These are phyloP conservation scores for Ensete ventricosum DNA, from an alignment of 176 grass and related monocot species.

Conservation along the genomic window DNA sequence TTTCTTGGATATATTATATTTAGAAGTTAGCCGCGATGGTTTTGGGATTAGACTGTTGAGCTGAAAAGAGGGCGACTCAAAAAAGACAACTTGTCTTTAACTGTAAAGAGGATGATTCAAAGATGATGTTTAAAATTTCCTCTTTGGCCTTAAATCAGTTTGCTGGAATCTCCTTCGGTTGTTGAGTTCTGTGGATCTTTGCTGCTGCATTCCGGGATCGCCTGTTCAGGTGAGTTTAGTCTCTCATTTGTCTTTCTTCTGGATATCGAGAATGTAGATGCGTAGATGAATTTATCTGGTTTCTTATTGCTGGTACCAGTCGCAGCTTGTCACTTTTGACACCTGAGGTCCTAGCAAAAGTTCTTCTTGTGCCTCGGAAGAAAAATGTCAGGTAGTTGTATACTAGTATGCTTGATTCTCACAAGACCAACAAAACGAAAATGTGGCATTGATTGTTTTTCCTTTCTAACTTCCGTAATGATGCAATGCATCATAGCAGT, in stretches of 20 bases:
- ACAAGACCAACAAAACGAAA: background rate
- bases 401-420: background rate
- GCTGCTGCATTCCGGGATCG: background rate
- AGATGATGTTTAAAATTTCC: background rate
- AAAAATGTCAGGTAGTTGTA: conserved; percentile 7
- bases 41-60: background rate
- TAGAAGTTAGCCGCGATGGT: background rate
- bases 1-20: background rate
- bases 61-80: background rate
- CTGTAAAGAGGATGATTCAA: background rate
- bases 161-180: background rate
- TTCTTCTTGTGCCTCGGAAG: background rate
- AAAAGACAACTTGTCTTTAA: no score
- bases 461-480: background rate
- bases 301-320: background rate
- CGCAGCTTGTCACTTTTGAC: background rate
- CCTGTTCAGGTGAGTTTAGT: background rate
- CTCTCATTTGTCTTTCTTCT: background rate
- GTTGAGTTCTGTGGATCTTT: background rate
- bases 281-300: background rate
- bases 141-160: no score
- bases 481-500: background rate
- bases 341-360: background rate
- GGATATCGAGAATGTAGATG: background rate
- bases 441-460: background rate